Base-by-base conservation (phyloP, 495 filamentous ascomycete species). In the Pyrenopolyporus hunteri region DNA sequence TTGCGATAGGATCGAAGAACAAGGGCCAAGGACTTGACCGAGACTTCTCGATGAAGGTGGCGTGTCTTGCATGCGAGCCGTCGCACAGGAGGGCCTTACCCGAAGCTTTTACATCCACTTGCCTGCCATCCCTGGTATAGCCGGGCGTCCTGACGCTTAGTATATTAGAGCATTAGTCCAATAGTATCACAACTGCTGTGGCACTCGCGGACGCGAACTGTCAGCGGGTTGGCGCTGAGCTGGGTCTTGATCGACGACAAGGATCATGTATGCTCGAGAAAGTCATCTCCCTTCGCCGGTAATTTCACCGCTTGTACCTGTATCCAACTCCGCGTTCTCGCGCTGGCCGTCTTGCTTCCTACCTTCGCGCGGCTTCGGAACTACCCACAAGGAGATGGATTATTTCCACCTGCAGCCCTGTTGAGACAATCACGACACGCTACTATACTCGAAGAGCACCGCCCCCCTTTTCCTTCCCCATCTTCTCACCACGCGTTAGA, bases 41-140 rank as follows among this genome's bases (percentile, higher is more conserved):
- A 66, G 47, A 46, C 50, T 40, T 6, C 63, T 66, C 42, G 62
- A 65, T 22, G 39, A 50, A 47, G 52, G 57, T 66, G 63, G 63
- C 63, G 57, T 55, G 52, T 61, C 63, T 57, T 60, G 52, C 40
- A 66, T 61, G 51, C 57, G 37, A 57, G 33, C 29, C 16, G 63
- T 66, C 43, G 51, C 23, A 66, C 63, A 32, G 57, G 31, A 44
- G 63, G 57, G 63, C 63, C 63, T 61, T 66, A 66, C 63, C 63
- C 63, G 63, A 66, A 67, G 59, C 46, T 47, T 16, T 45, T 40
- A 37, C 39, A 48, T 62, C 58, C 59, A 63, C 35, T 50, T 67
- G 42, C 43, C 48, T 67, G 26, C 43, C 57, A 22, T 48, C 52
- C 47, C 22, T 43, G 57, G 51, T 51, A 47, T 53, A 57, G 40